A percentile compares a stretch with the other conserved stretches of the same genome.
Conservation (phyloP, 495 filamentous ascomycete genomes). For the Talaromyces adpressus region DNA sequence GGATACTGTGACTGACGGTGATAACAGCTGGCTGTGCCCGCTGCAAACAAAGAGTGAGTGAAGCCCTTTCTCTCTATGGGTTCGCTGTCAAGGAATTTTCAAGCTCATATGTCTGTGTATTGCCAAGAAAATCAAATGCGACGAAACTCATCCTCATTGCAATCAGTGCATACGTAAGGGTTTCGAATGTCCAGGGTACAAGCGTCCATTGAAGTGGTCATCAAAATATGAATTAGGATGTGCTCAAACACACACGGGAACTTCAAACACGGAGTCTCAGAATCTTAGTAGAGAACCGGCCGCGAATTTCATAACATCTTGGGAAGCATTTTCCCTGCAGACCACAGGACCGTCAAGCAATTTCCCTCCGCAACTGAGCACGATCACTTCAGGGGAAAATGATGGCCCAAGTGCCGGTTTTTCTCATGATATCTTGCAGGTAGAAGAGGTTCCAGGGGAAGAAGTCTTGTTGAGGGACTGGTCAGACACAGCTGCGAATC, state of each 20-base stretch:
- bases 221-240: neutral
- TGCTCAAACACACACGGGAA: neutral
- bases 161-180: neutral
- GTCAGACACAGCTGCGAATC: neutral
- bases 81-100: too few relatives aligned
- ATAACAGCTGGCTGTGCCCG: neutral
- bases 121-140: neutral
- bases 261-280: neutral
- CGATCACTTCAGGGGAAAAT: neutral
- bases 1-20: neutral
- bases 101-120: neutral
- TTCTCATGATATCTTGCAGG: neutral
- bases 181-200: neutral
- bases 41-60: neutral
- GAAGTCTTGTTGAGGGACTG: neutral
- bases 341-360: neutral
- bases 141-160: neutral
- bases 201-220: neutral
- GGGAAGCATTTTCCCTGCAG: neutral
- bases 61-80: neutral
- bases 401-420: neutral
- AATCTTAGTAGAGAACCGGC: neutral
- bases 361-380: neutral
- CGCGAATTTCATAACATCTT: neutral
- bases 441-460: neutral